Evolutionary conservation across 192 early-diverging fungal species (phyloP), one percentile per base, ranked within the genome.

Genomic region (Coemansia brasiliensis): DNA sequence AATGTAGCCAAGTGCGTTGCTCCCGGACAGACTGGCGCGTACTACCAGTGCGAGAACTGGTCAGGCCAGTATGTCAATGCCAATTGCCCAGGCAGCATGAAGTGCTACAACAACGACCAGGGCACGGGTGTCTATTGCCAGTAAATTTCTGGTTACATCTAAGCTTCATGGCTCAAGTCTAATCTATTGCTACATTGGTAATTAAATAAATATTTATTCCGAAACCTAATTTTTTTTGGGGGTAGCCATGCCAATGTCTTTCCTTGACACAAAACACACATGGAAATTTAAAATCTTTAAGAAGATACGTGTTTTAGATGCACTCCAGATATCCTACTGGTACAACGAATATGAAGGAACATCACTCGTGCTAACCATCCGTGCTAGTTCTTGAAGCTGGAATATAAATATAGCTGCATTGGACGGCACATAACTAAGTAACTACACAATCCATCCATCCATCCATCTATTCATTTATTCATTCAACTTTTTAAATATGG

Each of bases 11-110:
- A 68, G 72, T 74, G 72, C 48, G 32, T 26, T 5, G 9, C 61
- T 2, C 35, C 72, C 2, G 72, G 72, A 12, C 65, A 74, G 62
- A 61, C 48, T 15, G 65, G 65, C 10, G 58, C 29, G 38, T 74
- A 74, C 26, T 32, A 39, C 38, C 72, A 74, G 61, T 74, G 72
- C 57, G 51, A 74, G 57, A 68, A 68, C 65, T 74, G 72, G 72
- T 67, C 64, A 3, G 65, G 65, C 57, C 65, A 65, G 57, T 74
- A 74, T 17, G 65, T 68, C 25, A 44, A 57, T 4, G 65, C 61
- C 21, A 29, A 21, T 25, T 74, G 72, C 72, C 72, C 72, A 4
- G 12, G 39, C 27, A 59, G 53, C 35, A 61, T 74, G 55, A 74
- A 74, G 57, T 74, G 72, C 72, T 74, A 74, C 72, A 74, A 60